Percentiles rank a stretch among this genome's conserved stretches.
phyloP scores from a whole-genome alignment of 441 rosid species.

The Macaranga tanarius region DNA sequence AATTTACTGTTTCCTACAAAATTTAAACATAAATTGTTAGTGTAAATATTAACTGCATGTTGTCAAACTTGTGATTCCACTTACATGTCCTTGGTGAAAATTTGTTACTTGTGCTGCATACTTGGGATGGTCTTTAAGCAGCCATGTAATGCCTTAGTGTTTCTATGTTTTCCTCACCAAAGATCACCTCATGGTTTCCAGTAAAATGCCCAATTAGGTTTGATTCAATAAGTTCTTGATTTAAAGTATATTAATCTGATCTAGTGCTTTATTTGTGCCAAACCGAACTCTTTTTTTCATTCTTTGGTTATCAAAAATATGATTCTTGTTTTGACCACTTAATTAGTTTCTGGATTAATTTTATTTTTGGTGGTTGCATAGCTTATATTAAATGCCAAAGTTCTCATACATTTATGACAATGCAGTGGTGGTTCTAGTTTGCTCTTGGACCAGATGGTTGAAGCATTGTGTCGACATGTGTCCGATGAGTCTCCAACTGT shows the following conservation, averaged over 20 bases:
- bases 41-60: not conserved
- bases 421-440: constrained; percentile 79
- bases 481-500: constrained; percentile 97
- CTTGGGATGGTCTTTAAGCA: not conserved
- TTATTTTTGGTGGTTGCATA: not conserved
- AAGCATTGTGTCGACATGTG: constrained; percentile 87
- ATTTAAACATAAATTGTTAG: not conserved
- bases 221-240: not conserved
- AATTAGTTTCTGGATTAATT: not conserved
- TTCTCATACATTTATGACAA: constrained; percentile 26
- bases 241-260: not conserved
- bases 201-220: not conserved
- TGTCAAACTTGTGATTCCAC: not conserved
- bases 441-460: constrained; percentile 92
- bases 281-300: not conserved
- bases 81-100: not conserved
- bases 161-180: not conserved
- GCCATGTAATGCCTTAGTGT: not conserved
- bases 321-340: not conserved
- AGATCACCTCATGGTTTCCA: not conserved
- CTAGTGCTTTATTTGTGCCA: not conserved
- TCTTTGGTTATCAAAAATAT: not conserved
- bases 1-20: not conserved
- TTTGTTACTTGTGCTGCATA: not conserved
- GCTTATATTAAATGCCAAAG: constrained; percentile 12